Base-by-base conservation (phyloP, 2,329 filamentous ascomycete genomes). In the Escovopsis sp. region DNA sequence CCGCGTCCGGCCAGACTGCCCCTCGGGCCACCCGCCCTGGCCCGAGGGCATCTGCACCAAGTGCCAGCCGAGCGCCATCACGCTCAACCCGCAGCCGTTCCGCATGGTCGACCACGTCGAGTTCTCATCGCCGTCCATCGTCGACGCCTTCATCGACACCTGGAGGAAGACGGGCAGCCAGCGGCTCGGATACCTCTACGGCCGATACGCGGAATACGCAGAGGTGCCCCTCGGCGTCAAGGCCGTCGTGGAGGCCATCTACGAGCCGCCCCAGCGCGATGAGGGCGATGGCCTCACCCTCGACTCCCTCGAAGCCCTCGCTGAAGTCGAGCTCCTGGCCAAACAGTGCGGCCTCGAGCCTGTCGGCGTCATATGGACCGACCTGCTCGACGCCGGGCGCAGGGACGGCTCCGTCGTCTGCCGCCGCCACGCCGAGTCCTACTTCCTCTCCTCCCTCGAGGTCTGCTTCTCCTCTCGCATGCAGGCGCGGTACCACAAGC, bases 21-120 rank as follows among this genome's bases (percentile, higher is more conserved):
- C 92, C 1, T 87, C 86, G 0, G 90, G 90, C 2, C 90, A 98
- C 58, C 79, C 86, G 14, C 74, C 79, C 29, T 98, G 90, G 77
- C 90, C 90, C 3, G 86, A 92, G 48, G 90, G 90, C 13, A 96
- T 98, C 45, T 98, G 90, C 62, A 92, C 84, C 39, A 98, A 96
- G 56, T 98, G 90, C 49, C 92, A 98, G 53, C 90, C 90, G 7
- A 94, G 88, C 44, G 88, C 90, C 37, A 98, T 98, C 52, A 94
- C 85, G 10, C 63, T 98, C 35, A 87, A 96, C 52, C 85, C 86
- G 5, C 90, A 98, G 56, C 70, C 79, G 15, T 98, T 88, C 56
- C 84, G 90, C 35, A 94, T 90, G 83, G 87, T 98, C 4, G 90
- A 98, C 50, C 90, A 98, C 55, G 90, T 98, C 43, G 92, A 98